Conservation (phyloP, 164 flowering plant genomes). For the Dillenia turbinata region DNA sequence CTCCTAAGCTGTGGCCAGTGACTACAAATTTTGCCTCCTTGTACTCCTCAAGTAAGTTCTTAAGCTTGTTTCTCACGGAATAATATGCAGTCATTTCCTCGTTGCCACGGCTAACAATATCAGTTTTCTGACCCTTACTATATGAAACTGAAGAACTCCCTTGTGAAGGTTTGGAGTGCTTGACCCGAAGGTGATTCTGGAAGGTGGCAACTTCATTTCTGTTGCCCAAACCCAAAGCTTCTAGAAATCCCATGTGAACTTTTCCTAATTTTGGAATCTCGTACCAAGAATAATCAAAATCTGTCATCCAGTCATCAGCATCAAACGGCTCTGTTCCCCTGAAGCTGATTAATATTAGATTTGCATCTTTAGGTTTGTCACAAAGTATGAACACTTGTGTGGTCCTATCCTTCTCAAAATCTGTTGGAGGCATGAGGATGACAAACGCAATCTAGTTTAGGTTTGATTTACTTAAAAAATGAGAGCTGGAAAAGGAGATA, state of each 20-base stretch:
- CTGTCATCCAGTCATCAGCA: constrained; percentile 77
- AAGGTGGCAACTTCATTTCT: constrained; percentile 51
- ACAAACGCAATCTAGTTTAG: no score
- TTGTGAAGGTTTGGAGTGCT: not conserved
- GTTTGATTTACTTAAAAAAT: no score
- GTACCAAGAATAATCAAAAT: constrained; percentile 80
- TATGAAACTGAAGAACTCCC: not conserved
- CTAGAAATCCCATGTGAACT: constrained; percentile 75
- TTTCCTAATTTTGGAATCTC: constrained; percentile 64
- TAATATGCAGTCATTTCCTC: constrained; percentile 46
- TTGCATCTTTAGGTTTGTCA: constrained; percentile 58
- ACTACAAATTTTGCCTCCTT: constrained; percentile 59
- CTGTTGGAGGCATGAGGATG: constrained; percentile 17
- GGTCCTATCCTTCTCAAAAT: constrained; percentile 48
- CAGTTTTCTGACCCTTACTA: not conserved
- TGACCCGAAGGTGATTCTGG: constrained; percentile 26
- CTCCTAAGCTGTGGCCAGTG: constrained; percentile 85
- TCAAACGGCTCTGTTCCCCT: constrained; percentile 85
- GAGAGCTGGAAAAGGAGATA: not conserved
- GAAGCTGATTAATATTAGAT: constrained; percentile 63
- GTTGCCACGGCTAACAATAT: not conserved
- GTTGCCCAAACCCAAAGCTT: constrained; percentile 69
- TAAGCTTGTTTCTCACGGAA: constrained; percentile 45
- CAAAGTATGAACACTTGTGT: constrained; percentile 62
- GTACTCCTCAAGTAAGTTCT: constrained; percentile 43